phyloP scores from a whole-genome alignment of 306 rosid species.

The Gastrolobium bilobum region DNA sequence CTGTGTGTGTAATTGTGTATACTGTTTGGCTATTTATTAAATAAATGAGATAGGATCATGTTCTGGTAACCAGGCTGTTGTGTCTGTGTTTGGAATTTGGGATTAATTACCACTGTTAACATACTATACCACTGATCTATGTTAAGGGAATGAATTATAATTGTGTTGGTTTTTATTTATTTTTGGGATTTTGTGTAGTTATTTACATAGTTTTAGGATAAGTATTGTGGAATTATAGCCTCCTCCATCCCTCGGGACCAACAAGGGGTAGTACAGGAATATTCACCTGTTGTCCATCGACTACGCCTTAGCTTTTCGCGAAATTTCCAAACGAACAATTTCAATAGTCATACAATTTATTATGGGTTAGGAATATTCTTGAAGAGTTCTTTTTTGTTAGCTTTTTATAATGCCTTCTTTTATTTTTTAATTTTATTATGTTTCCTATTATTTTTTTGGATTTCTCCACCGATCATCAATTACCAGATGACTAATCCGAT shows the following conservation, averaged over 20 bases:
- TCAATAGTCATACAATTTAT: neutral
- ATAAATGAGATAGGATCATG: neutral
- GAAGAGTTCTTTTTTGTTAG: neutral
- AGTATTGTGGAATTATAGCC: neutral
- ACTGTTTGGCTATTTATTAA: conserved; percentile 14
- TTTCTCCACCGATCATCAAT: too few relatives aligned
- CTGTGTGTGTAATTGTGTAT: neutral
- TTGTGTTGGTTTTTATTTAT: neutral
- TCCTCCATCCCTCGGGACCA: too few relatives aligned
- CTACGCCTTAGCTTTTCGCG: too few relatives aligned
- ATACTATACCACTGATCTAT: neutral
- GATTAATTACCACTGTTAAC: neutral
- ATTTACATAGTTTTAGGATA: neutral
- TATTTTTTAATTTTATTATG: conserved; percentile 52
- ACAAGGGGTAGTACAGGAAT: too few relatives aligned
- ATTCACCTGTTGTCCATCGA: too few relatives aligned
- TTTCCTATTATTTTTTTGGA: conserved; percentile 48
- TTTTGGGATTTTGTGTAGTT: neutral
- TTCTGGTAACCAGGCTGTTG: conserved; percentile 16
- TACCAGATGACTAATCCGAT: too few relatives aligned
- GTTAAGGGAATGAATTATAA: conserved; percentile 5
- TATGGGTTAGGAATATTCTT: conserved; percentile 3
- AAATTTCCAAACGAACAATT: too few relatives aligned
- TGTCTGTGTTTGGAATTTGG: conserved; percentile 44
- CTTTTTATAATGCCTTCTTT: neutral